Evolutionary conservation across 1,284 basidiomycete species (phyloP), one percentile per base, ranked within the genome.

Genomic region (Trichosporon sp.): DNA sequence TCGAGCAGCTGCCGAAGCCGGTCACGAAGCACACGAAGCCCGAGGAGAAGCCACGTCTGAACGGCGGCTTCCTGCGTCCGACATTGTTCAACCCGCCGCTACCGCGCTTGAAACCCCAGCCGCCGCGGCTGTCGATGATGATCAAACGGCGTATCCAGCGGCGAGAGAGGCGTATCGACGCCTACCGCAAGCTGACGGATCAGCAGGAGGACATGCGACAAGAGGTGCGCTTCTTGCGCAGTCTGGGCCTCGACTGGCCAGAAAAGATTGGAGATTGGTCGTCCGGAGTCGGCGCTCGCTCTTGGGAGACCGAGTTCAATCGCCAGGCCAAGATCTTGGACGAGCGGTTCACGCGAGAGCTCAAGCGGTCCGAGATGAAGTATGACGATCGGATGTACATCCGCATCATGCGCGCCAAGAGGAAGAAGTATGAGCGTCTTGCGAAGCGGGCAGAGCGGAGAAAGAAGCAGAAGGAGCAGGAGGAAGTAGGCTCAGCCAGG

Each of bases 61-160:
- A 89, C 1, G 89, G 90, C 3, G 84, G 82, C 4, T 85, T 86
- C 72, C 73, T 91, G 27, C 85, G 85, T 10, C 84, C 89, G 0
- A 83, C 87, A 0, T 59, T 85, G 7, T 86, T 80, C 77, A 86
- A 90, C 73, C 82, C 78, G 0, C 88, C 89, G 0, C 82, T 94
- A 7, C 91, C 91, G 0, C 85, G 89, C 0, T 78, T 94, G 70
- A 86, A 84, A 62, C 90, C 89, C 0, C 91, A 94, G 68, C 92
- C 92, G 0, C 67, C 79, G 2, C 81, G 84, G 14, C 84, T 92
- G 44, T 84, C 85, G 0, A 83, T 85, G 72, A 91, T 92, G 82
- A 90, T 94, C 33, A 73, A 78, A 21, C 82, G 82, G 16, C 85
- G 92, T 1, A 81, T 85, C 19, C 70, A 75, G 21, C 56, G 54